Conservation (phyloP, 169 alveolate genomes). For the Plasmodium vivax region DNA sequence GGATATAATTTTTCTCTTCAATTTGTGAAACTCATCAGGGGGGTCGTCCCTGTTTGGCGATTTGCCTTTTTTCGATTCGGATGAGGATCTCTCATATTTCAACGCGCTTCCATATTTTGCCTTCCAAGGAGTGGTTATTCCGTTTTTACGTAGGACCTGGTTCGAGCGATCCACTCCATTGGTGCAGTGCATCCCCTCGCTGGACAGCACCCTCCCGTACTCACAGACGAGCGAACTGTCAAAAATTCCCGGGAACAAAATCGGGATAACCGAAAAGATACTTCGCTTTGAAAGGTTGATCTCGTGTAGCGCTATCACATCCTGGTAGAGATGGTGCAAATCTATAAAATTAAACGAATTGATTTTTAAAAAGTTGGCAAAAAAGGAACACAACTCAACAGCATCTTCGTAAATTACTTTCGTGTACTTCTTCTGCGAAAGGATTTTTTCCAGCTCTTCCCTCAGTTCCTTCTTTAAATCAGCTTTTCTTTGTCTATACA, state of each 20-base stretch:
- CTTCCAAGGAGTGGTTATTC: background rate
- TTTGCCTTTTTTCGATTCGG: background rate
- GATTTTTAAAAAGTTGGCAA: constrained; percentile 55
- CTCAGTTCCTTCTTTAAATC: constrained; percentile 29
- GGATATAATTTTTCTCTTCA: constrained; percentile 13
- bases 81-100: background rate
- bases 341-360: constrained; percentile 51
- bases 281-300: constrained; percentile 41
- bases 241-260: constrained; percentile 49
- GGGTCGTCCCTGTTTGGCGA: background rate
- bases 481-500: constrained; percentile 2
- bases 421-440: constrained; percentile 37
- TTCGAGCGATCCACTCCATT: background rate
- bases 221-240: constrained; percentile 21
- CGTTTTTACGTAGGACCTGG: background rate
- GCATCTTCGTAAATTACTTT: constrained; percentile 68
- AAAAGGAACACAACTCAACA: constrained; percentile 46
- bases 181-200: background rate
- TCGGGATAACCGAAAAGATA: constrained; percentile 6
- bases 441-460: constrained; percentile 8
- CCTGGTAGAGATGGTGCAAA: constrained; percentile 46
- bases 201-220: background rate
- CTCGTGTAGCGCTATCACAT: constrained; percentile 32
- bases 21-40: background rate
- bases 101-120: background rate